Conservation (phyloP, 306 rosid genomes). For the Abrus precatorius region DNA sequence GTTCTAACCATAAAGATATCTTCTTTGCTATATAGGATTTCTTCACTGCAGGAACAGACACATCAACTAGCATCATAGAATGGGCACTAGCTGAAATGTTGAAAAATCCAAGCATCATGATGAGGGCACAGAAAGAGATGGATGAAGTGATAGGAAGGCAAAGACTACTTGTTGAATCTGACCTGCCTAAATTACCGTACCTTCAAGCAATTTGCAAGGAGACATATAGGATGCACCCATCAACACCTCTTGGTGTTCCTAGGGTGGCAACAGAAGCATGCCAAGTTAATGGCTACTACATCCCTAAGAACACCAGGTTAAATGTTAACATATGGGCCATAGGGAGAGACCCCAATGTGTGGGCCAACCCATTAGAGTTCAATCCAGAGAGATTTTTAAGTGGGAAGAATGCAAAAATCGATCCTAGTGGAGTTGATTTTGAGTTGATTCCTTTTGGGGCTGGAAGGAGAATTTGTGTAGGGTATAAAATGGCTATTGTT, state of each 20-base stretch:
- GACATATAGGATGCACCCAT: constrained; percentile 61
- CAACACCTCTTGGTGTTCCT: constrained; percentile 62
- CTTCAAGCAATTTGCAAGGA: constrained; percentile 61
- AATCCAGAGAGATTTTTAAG: constrained; percentile 55
- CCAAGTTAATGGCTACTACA: constrained; percentile 54
- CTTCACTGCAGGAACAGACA: constrained; percentile 63
- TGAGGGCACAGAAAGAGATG: constrained; percentile 56
- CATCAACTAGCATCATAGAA: constrained; percentile 62
- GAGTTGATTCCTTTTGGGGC: constrained; percentile 64
- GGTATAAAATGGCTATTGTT: constrained; percentile 59
- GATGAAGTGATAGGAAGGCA: constrained; percentile 48
- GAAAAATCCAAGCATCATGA: constrained; percentile 51
- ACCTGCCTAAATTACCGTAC: constrained; percentile 56
- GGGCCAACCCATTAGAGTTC: constrained; percentile 60
- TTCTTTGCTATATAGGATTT: constrained; percentile 32
- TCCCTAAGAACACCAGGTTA: constrained; percentile 60
- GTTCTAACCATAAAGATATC: constrained; percentile 16
- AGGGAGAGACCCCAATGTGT: constrained; percentile 61
- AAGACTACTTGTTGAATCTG: constrained; percentile 53
- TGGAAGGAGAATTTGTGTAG: constrained; percentile 65
- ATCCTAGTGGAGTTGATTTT: constrained; percentile 54
- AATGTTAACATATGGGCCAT: constrained; percentile 63
- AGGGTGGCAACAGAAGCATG: constrained; percentile 58
- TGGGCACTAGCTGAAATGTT: constrained; percentile 68
- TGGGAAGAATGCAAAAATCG: constrained; percentile 49